phyloP scores from a whole-genome alignment of 2,329 filamentous ascomycete genomes.

The Colletotrichum lupini region DNA sequence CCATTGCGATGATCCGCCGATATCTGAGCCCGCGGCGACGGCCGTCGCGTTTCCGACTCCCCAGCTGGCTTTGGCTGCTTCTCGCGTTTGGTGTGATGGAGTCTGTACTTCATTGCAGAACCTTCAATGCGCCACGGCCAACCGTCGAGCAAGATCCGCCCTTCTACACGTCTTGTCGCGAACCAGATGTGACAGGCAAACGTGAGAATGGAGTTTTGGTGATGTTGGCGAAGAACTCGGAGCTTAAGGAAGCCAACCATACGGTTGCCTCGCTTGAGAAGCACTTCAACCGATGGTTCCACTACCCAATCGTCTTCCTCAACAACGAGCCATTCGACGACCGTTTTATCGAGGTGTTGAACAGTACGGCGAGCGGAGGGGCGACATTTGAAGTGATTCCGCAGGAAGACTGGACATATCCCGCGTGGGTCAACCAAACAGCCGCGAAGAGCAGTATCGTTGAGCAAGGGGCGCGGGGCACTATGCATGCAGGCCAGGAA shows the following conservation, averaged over 20 bases:
- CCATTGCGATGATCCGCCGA: slow-evolving; percentile 21
- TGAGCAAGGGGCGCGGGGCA: slow-evolving; percentile 44
- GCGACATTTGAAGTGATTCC: background rate
- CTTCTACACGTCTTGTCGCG: slow-evolving; percentile 27
- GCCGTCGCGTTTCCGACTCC: slow-evolving; percentile 4
- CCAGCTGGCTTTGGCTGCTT: slow-evolving; percentile 23
- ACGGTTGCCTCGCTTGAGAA: slow-evolving; percentile 54
- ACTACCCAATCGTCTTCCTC: slow-evolving; percentile 59
- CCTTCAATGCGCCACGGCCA: background rate
- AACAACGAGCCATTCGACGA: slow-evolving; percentile 56
- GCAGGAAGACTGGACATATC: slow-evolving; percentile 42
- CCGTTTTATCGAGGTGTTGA: slow-evolving; percentile 51
- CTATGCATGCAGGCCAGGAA: slow-evolving; percentile 52
- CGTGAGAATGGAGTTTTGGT: slow-evolving; percentile 58
- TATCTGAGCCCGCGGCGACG: slow-evolving; percentile 20
- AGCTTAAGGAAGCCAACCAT: slow-evolving; percentile 51
- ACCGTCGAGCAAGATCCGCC: slow-evolving; percentile 17
- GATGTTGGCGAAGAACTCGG: slow-evolving; percentile 58
- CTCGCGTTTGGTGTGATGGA: slow-evolving; percentile 2
- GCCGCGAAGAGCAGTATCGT: slow-evolving; percentile 47
- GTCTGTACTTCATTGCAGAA: background rate
- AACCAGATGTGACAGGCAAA: slow-evolving; percentile 12
- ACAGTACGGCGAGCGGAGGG: slow-evolving; percentile 37
- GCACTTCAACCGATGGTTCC: slow-evolving; percentile 59
- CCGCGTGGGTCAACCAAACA: slow-evolving; percentile 45